Evolutionary conservation across 495 filamentous ascomycete species (phyloP), one percentile per base, ranked within the genome.

Genomic region (Tuber brumale): DNA sequence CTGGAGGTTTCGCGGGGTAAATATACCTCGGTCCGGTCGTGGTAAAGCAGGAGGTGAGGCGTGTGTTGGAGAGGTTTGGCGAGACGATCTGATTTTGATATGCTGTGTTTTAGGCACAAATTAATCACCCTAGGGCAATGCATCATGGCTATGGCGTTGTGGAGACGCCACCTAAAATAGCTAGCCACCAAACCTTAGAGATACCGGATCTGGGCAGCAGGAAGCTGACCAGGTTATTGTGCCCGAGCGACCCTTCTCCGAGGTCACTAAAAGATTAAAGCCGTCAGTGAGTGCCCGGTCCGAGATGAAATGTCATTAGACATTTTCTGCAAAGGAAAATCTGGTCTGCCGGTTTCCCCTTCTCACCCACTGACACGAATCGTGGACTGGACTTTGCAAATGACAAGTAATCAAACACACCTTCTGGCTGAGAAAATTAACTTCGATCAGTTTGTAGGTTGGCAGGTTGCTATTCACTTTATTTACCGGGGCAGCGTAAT

Each of bases 71-170:
- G 7, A 93, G 90, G 44, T 86, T 82, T 0, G 84, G 80, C 0
- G 91, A 87, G 14, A 97, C 83, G 1, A 81, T 83, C 79, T 94
- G 91, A 8, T 88, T 86, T 12, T 91, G 88, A 75, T 89, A 91
- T 37, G 84, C 85, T 0, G 95, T 94, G 48, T 88, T 85, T 84
- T 90, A 95, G 73, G 95, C 88, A 78, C 93, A 87, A 14, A 99
- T 91, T 69, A 89, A 85, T 69, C 90, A 87, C 41, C 84, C 82
- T 77, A 90, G 92, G n/a, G 93, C 95, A 14, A 90, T 87, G 80
- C 97, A 95, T 73, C 82, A 69, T 81, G 79, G 69, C 82, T 83
- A 75, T 83, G 76, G 31, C 74, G 75, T 76, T 81, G 81, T 27
- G 82, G 82, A 31, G 79, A 76, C 23, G 73, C 81, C 61, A 82